phyloP scores from a whole-genome alignment of 2,329 filamentous ascomycete genomes.

The Teratosphaeria zuluensis region DNA sequence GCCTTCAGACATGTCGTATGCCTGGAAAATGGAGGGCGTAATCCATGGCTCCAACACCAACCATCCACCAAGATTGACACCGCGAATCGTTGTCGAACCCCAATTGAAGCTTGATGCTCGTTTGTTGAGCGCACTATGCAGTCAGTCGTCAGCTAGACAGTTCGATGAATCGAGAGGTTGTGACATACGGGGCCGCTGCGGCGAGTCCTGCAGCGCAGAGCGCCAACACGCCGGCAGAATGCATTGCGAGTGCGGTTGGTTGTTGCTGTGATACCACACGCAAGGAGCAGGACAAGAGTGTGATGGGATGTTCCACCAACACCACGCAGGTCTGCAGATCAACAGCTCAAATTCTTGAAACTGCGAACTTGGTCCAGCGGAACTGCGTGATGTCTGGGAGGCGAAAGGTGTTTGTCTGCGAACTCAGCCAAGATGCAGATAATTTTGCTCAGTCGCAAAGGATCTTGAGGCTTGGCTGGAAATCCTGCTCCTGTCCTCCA shows the following conservation, averaged over 20 bases:
- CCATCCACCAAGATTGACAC: conserved; percentile 44
- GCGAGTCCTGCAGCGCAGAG: conserved; percentile 16
- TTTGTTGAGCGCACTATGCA: conserved; percentile 1
- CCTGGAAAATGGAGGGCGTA: conserved; percentile 47
- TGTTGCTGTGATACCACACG: not conserved
- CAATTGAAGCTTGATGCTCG: conserved; percentile 35
- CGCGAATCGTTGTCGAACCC: conserved; percentile 41
- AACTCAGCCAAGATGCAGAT: not conserved
- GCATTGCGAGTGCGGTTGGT: not conserved
- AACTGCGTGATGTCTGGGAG: not conserved
- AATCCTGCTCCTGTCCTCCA: not conserved
- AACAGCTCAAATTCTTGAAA: not conserved
- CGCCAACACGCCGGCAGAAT: conserved; percentile 5
- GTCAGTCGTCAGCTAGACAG: not conserved
- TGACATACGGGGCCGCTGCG: conserved; percentile 19
- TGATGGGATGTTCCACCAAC: not conserved
- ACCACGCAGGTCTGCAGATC: not conserved
- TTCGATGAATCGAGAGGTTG: not conserved
- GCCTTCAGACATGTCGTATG: conserved; percentile 11
- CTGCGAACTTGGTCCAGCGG: not conserved
- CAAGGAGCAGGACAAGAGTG: not conserved
- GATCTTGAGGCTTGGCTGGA: not conserved
- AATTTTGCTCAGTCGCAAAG: not conserved
- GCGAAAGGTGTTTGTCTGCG: not conserved
- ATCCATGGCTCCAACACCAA: conserved; percentile 42